Conservation (phyloP, 148 eudicot genomes). For the Rhododendron ferrugineum region DNA sequence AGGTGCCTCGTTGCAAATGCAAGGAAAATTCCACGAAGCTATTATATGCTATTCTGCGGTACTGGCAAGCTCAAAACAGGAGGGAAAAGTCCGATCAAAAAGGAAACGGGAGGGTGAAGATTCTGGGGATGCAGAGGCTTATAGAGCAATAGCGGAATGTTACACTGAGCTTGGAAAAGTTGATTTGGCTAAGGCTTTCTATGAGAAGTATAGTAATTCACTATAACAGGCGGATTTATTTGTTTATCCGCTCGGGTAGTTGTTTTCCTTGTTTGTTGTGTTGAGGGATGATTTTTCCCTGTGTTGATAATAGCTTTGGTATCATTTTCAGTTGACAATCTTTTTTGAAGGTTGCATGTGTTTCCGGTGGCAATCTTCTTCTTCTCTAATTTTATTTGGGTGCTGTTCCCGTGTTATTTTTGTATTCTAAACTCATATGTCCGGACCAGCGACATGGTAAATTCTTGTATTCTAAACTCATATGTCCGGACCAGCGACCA, state of each 20-base stretch:
- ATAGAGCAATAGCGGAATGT: conserved; percentile 84
- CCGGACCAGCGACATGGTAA: no score
- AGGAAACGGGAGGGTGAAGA: conserved; percentile 50
- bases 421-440: background rate
- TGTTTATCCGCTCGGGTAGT: background rate
- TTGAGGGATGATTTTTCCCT: background rate
- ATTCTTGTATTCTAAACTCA: background rate
- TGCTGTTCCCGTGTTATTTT: background rate
- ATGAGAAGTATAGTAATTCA: conserved; percentile 62
- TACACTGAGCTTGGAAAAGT: conserved; percentile 92
- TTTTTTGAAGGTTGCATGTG: background rate
- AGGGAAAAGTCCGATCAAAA: conserved; percentile 2
- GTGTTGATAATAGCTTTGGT: background rate
- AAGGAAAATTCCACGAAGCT: conserved; percentile 80
- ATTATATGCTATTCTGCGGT: conserved; percentile 77
- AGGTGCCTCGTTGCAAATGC: conserved; percentile 97
- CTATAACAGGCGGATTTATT: conserved; percentile 61
- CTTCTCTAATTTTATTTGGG: background rate
- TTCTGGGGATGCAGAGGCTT: conserved; percentile 88
- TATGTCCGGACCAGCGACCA: background rate
- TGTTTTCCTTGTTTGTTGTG: background rate
- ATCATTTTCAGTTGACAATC: background rate
- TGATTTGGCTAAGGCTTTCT: conserved; percentile 70
- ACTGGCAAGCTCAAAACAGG: conserved; percentile 60
- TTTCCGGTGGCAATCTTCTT: background rate